A percentile compares a stretch with the other conserved stretches of the same genome.
These are phyloP conservation scores for Rhodotorula sp. DNA, from an alignment of 1,284 basidiomycete species.

Conservation along the genomic window DNA sequence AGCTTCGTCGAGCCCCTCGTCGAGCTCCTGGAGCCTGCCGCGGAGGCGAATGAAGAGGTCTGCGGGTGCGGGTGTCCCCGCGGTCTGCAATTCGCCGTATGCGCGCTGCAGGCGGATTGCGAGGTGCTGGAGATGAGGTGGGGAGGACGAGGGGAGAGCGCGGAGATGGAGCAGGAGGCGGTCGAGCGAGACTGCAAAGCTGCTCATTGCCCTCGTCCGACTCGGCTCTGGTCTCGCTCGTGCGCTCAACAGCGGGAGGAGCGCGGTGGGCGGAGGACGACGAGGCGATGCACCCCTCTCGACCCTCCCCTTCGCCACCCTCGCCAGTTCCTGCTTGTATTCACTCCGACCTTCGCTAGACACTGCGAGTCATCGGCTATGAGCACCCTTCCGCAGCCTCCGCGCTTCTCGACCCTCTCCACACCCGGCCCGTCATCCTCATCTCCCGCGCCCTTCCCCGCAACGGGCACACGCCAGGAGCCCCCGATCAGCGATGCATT, in stretches of 20 bases:
- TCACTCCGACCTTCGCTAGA: no score
- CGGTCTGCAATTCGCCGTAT: background rate
- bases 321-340: no score
- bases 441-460: background rate
- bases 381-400: background rate
- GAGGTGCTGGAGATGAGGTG: conserved; percentile 7
- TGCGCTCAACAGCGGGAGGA: no score
- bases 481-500: conserved; percentile 27
- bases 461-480: background rate
- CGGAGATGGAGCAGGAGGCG: conserved; percentile 3
- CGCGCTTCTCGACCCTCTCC: no score
- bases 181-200: conserved; percentile 2
- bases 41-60: conserved; percentile 10
- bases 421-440: background rate
- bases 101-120: conserved; percentile 8
- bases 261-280: background rate
- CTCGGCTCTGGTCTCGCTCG: background rate
- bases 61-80: background rate
- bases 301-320: no score
- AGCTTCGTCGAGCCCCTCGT: conserved; percentile 2
- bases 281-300: background rate
- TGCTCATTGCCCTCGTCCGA: background rate
- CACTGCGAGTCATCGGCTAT: no score
- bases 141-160: background rate
- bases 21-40: conserved; percentile 14